Base-by-base conservation (phyloP, 2,329 filamentous ascomycete genomes). In the Simplicillium aogashimaense region DNA sequence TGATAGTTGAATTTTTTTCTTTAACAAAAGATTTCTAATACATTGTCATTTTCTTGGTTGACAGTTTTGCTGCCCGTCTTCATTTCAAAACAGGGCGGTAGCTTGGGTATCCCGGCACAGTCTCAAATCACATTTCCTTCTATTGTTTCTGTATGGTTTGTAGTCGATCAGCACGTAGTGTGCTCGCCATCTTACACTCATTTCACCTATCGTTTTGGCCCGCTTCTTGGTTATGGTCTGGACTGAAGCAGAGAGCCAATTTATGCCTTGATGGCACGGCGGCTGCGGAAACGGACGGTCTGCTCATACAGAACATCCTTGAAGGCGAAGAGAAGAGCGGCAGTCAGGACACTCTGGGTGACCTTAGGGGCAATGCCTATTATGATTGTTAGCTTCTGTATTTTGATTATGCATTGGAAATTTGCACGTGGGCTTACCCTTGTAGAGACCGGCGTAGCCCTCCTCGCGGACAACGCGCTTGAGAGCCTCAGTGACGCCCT, bases 261-360 rank as follows among this genome's bases (percentile, higher is more conserved):
- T 25, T 25, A 25, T 9, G 20, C 20, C 20, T 25, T 25, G 17
- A 56, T 53, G 55, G 62, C 70, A 53, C 61, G 65, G 39, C 56
- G 51, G 42, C 63, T 59, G 39, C 86, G 72, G 28, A 87, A 74
- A 52, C 70, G 76, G 38, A 90, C 66, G 1, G 81, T 89, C 62
- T 83, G 78, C 53, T 87, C 85, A 59, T 97, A 98, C 6, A 98
- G 74, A 7, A 87, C 86, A 58, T 98, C 92, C 72, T 98, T 98
- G 70, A 98, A 95, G 2, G 89, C 92, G 59, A 98, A 98, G 43
- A 98, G 69, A 64, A 97, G 88, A 3, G 92, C 92, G 6, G 92
- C 92, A 4, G 92, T 98, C 46, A 98, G 75, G 35, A 97, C 92
- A 57, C 89, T 95, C 67, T 98, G 92, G 15, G 88, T 89, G 50